Evolutionary conservation across 257 asterid genomes (phyloP), one percentile per base, ranked within the genome.

Genomic region (Pogostemon cablin): DNA sequence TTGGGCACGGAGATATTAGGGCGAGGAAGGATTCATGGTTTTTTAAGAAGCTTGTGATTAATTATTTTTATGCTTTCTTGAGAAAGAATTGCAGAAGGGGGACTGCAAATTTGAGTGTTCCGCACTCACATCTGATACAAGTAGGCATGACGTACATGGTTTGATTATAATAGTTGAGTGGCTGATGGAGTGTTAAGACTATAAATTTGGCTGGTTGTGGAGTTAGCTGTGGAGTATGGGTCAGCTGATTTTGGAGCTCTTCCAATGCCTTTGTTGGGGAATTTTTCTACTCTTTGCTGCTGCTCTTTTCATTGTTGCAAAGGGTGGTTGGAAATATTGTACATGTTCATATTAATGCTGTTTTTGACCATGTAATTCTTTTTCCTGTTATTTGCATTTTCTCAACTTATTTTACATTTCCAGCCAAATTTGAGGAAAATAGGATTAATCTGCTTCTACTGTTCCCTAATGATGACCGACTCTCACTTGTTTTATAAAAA

Each of bases 121-220:
- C 97, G 0, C 99, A 95, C 76, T 72, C 97, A 1, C 86, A 89
- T 73, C 75, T 95, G 84, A 80, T 95, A 83, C 96, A 91, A 78
- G 98, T 91, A 49, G 98, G 97, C 58, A 91, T 91, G 98, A 88
- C 95, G 53, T 95, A 91, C 82, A 89, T 91, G 97, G 98, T 95
- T 65, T 95, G 88, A 42, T 37, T 43, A 7, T 39, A 44, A 15
- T 37, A 62, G 41, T 52, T 67, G 56, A 58, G 17, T 34, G 11
- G 63, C 44, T 50, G 65, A 58, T 46, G 11, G 58, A 42, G 46
- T 50, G 7, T 48, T 20, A 25, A 25, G 72, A 69, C 67, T 42
- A 49, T 67, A 52, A 37, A 39, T 54, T 53, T 41, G 32, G 17
- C 17, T 41, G 61, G 43, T 39, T 11, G 69, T 44, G 77, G 67